phyloP scores from a whole-genome alignment of 495 filamentous ascomycete genomes.

The Corynascus novoguineensis region DNA sequence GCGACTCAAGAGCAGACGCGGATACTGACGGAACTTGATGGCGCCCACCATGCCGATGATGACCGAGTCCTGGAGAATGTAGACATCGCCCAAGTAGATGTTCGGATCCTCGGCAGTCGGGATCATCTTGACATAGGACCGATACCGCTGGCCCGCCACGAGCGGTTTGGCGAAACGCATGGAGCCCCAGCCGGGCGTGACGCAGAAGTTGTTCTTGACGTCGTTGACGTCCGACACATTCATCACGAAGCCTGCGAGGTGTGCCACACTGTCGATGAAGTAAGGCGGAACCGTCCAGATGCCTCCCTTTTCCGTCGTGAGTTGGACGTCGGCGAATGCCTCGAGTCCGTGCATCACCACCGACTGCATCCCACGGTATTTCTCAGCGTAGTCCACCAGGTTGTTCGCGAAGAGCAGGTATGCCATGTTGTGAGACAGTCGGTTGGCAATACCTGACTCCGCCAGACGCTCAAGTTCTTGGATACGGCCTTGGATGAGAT shows the following conservation, averaged over 20 bases:
- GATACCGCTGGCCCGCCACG: constrained; percentile 57
- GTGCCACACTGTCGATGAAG: constrained; percentile 64
- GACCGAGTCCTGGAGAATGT: constrained; percentile 59
- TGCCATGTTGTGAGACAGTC: constrained; percentile 41
- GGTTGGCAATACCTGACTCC: constrained; percentile 36
- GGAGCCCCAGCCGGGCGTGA: constrained; percentile 75
- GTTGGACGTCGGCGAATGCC: constrained; percentile 50
- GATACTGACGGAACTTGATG: constrained; percentile 49
- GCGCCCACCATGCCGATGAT: constrained; percentile 49
- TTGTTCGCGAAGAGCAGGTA: constrained; percentile 65
- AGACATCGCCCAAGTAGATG: constrained; percentile 48
- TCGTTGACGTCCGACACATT: constrained; percentile 71
- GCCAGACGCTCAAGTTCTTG: constrained; percentile 49
- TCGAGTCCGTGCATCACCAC: constrained; percentile 72
- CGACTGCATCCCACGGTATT: constrained; percentile 69
- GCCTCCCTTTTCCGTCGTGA: not conserved
- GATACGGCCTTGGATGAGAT: constrained; percentile 51
- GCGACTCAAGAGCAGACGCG: not conserved
- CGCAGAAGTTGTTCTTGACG: constrained; percentile 62
- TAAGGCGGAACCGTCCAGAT: constrained; percentile 49
- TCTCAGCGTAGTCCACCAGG: constrained; percentile 61
- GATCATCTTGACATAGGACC: constrained; percentile 57
- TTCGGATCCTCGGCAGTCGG: constrained; percentile 12
- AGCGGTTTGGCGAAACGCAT: constrained; percentile 64
- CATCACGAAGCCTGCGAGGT: constrained; percentile 72